Conservation (phyloP, 2,329 filamentous ascomycete genomes). For the Fusarium algeriense region DNA sequence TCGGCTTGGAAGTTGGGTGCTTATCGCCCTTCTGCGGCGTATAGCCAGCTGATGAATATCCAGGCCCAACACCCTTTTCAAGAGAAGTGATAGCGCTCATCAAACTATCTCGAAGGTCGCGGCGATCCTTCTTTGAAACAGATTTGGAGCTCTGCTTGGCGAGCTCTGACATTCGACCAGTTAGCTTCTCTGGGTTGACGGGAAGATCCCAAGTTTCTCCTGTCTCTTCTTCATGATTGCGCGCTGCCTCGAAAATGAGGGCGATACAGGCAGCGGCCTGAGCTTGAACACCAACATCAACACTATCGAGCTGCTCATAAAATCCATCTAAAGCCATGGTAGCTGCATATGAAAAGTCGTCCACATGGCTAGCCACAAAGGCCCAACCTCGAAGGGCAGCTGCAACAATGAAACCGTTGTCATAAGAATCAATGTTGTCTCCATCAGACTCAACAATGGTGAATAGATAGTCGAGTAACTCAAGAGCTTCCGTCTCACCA, state of each 20-base stretch:
- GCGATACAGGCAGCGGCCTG: constrained; percentile 85
- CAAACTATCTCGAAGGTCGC: constrained; percentile 62
- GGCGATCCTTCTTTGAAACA: constrained; percentile 63
- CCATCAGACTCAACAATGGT: constrained; percentile 87
- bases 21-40: constrained; percentile 56
- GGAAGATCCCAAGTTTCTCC: constrained; percentile 63
- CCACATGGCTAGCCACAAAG: constrained; percentile 81
- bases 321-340: constrained; percentile 83
- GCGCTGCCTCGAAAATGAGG: constrained; percentile 80
- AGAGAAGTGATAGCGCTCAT: constrained; percentile 66
- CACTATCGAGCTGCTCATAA: constrained; percentile 85
- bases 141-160: constrained; percentile 62
- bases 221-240: constrained; percentile 62
- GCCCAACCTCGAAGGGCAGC: constrained; percentile 84
- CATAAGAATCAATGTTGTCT: constrained; percentile 75
- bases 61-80: constrained; percentile 66
- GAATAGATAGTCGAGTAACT: constrained; percentile 79
- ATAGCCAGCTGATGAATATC: constrained; percentile 63
- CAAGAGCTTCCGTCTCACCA: constrained; percentile 73
- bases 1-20: constrained; percentile 56
- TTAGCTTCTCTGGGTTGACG: constrained; percentile 63
- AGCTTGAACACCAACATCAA: constrained; percentile 78
- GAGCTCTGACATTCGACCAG: constrained; percentile 62
- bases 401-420: constrained; percentile 77
- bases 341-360: constrained; percentile 78